phyloP scores from a whole-genome alignment of 257 asterid species.

The Mentha longifolia region DNA sequence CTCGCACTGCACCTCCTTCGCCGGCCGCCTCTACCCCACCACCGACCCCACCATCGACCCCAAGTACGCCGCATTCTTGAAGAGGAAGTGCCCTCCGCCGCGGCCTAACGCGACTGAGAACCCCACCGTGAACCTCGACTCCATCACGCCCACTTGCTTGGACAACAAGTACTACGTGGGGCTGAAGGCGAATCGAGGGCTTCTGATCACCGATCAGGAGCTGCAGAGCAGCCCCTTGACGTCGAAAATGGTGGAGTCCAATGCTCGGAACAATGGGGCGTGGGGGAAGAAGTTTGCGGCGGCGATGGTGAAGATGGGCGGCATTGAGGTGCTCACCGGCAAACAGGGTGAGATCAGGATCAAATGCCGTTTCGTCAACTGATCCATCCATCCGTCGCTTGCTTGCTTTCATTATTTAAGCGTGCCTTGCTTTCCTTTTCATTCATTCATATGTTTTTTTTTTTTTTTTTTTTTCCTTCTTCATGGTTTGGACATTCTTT shows the following conservation, averaged over 20 bases:
- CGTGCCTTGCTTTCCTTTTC: too few species aligned
- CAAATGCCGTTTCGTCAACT: conserved; percentile 50
- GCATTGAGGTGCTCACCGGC: conserved; percentile 56
- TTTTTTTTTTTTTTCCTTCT: too few species aligned
- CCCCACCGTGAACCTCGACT: conserved; percentile 42
- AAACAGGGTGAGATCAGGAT: conserved; percentile 55
- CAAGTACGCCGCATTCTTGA: conserved; percentile 38
- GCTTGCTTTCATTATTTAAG: too few species aligned
- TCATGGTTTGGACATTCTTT: too few species aligned
- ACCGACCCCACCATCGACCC: conserved; percentile 49
- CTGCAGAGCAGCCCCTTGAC: conserved; percentile 47
- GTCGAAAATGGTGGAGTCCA: conserved; percentile 38
- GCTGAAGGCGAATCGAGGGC: conserved; percentile 41
- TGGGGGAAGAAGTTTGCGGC: conserved; percentile 63
- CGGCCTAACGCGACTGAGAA: conserved; percentile 19
- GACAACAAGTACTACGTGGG: conserved; percentile 55
- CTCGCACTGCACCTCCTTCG: conserved; percentile 51
- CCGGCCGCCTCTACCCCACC: conserved; percentile 49
- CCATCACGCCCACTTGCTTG: conserved; percentile 40
- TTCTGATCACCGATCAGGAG: conserved; percentile 55
- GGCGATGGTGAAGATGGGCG: conserved; percentile 72
- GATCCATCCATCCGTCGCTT: conserved; percentile 31
- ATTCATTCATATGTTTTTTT: too few species aligned
- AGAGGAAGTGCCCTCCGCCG: conserved; percentile 51
- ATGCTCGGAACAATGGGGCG: conserved; percentile 34